phyloP scores from a whole-genome alignment of 2,329 filamentous ascomycete species.

The Diaporthe australafricana region DNA sequence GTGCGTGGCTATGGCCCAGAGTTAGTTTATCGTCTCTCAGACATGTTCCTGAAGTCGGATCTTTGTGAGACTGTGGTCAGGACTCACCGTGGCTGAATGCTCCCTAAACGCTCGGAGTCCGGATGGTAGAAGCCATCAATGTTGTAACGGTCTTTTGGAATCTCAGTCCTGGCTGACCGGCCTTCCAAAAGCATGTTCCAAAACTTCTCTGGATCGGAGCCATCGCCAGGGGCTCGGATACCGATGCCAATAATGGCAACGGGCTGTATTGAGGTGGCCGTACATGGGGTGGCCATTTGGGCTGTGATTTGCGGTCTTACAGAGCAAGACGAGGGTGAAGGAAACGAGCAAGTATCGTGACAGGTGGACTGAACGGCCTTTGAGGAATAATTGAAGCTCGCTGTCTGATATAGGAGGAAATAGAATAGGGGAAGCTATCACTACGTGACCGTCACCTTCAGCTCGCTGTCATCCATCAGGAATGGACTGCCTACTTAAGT shows the following conservation, averaged over 20 bases:
- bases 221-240: conserved; percentile 33
- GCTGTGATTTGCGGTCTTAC: not conserved
- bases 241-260: conserved; percentile 37
- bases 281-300: not conserved
- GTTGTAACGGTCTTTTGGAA: conserved; percentile 71
- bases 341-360: too few relatives aligned
- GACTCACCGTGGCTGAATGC: conserved; percentile 10
- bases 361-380: too few relatives aligned
- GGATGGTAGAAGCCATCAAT: conserved; percentile 67
- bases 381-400: too few relatives aligned
- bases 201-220: conserved; percentile 20
- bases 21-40: not conserved
- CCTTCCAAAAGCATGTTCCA: conserved; percentile 24
- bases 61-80: not conserved
- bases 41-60: too few relatives aligned
- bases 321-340: too few relatives aligned
- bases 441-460: too few relatives aligned
- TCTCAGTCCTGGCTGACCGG: conserved; percentile 43
- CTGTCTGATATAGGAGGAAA: too few relatives aligned
- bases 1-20: conserved; percentile 35
- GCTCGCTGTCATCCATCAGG: too few relatives aligned
- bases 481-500: too few relatives aligned
- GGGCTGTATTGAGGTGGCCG: not conserved
- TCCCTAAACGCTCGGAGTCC: conserved; percentile 19
- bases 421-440: too few relatives aligned